Evolutionary conservation across 1,284 basidiomycete genomes (phyloP).

Genomic region (Erythrobasidium hasegawianum): DNA sequence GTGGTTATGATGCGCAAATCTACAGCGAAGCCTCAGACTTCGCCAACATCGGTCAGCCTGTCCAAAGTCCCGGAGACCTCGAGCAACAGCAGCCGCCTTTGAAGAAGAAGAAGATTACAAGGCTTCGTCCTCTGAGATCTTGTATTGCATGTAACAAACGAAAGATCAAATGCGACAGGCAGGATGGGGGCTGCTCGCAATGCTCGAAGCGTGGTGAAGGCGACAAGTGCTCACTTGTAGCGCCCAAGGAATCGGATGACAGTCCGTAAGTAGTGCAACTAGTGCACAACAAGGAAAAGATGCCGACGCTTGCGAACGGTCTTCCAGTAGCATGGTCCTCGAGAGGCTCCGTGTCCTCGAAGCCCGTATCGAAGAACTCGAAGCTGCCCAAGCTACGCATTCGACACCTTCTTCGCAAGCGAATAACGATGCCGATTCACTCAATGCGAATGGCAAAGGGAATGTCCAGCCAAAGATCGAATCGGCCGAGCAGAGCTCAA

Average conservation of each 20-base stretch:
- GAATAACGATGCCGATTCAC: no score
- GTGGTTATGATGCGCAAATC: no score
- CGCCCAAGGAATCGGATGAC: conserved; percentile 1
- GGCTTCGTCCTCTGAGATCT: conserved; percentile 24
- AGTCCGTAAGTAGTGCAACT: conserved; percentile 8
- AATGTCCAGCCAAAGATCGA: no score
- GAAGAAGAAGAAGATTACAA: conserved; percentile 26
- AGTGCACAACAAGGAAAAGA: not conserved
- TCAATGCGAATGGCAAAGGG: no score
- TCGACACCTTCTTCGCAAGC: no score
- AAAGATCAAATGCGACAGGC: conserved; percentile 32
- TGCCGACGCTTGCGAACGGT: not conserved
- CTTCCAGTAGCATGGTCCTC: conserved; percentile 4
- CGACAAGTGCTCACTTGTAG: conserved; percentile 19
- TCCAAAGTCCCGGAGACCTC: not conserved
- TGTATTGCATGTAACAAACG: conserved; percentile 28
- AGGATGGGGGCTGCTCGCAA: conserved; percentile 1
- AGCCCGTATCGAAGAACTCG: conserved; percentile 20
- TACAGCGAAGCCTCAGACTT: no score
- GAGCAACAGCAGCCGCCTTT: no score
- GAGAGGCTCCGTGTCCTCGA: conserved; percentile 16
- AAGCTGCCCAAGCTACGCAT: not conserved
- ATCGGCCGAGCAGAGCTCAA: no score
- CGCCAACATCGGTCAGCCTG: no score
- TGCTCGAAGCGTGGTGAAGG: conserved; percentile 27